Evolutionary conservation across 169 alveolate species (phyloP).

Genomic region (Besnoitia besnoiti): DNA sequence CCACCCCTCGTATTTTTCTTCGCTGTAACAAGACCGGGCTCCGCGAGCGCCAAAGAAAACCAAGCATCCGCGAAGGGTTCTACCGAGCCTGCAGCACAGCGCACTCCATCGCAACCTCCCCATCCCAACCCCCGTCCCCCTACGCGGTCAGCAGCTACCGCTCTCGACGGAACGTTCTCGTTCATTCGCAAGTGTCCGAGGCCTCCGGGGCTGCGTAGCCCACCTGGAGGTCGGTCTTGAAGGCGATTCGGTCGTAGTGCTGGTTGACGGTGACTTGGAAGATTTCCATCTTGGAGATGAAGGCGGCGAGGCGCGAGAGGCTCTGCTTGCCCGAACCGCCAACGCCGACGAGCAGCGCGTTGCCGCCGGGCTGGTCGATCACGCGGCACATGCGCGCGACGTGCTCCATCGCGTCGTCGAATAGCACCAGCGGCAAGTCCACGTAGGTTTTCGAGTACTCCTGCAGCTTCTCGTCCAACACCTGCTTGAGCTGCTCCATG

Average conservation of each 20-base stretch:
- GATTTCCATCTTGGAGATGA: slow-evolving; percentile 88
- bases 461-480: slow-evolving; percentile 86
- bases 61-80: too few species aligned
- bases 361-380: slow-evolving; percentile 91
- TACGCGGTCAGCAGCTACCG: too few species aligned
- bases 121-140: too few species aligned
- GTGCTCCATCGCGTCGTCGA: slow-evolving; percentile 94
- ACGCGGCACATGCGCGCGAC: slow-evolving; percentile 93
- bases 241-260: slow-evolving; percentile 87
- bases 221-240: slow-evolving; percentile 84
- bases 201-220: too few species aligned
- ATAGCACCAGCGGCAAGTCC: slow-evolving; percentile 93
- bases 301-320: slow-evolving; percentile 90
- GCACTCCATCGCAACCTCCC: too few species aligned
- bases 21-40: too few species aligned
- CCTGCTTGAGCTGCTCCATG: slow-evolving; percentile 86
- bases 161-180: too few species aligned
- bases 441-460: slow-evolving; percentile 92
- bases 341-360: slow-evolving; percentile 96
- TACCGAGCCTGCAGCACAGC: too few species aligned
- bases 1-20: too few species aligned
- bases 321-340: slow-evolving; percentile 98
- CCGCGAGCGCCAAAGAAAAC: too few species aligned
- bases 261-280: slow-evolving; percentile 88
- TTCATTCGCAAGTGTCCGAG: too few species aligned